Conservation (phyloP, 2,329 filamentous ascomycete species). For the Purpureocillium lavendulum region DNA sequence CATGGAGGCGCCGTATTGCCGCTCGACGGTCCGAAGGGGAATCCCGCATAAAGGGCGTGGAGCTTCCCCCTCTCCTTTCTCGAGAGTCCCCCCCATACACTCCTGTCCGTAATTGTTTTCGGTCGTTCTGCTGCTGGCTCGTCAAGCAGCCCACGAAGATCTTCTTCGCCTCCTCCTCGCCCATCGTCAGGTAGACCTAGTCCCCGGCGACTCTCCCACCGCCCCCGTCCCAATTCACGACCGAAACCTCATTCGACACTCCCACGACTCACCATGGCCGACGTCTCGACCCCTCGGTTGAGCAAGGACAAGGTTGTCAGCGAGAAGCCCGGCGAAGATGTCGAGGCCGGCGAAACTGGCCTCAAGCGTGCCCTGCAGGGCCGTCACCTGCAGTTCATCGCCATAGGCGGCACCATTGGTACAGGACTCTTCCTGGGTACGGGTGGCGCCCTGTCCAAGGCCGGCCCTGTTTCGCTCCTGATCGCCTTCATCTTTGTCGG, state of each 20-base stretch:
- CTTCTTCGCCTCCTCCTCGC: not conserved
- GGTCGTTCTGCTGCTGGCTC: not conserved
- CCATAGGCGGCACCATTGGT: constrained; percentile 56
- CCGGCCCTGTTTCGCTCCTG: constrained; percentile 58
- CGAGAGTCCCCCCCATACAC: not conserved
- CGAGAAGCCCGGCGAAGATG: constrained; percentile 13
- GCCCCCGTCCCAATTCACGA: not conserved
- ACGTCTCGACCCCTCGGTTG: constrained; percentile 18
- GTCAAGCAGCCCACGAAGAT: not conserved
- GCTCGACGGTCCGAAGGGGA: not conserved
- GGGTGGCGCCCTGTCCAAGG: constrained; percentile 51
- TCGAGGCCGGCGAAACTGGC: constrained; percentile 25
- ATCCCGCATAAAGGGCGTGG: not conserved
- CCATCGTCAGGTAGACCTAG: constrained; percentile 1
- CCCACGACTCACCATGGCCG: constrained; percentile 5
- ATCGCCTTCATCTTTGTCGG: constrained; percentile 65
- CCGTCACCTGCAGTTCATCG: constrained; percentile 41
- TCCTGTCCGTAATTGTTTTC: not conserved
- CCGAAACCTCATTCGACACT: not conserved
- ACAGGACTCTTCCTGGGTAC: constrained; percentile 66
- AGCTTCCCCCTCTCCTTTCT: not conserved
- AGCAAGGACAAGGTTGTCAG: constrained; percentile 17
- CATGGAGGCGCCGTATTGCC: too few species aligned
- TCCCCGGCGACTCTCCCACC: not conserved
- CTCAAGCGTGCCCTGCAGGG: constrained; percentile 27